Conservation (phyloP, 2,329 filamentous ascomycete species). For the Zelopaecilomyces penicillatus region DNA sequence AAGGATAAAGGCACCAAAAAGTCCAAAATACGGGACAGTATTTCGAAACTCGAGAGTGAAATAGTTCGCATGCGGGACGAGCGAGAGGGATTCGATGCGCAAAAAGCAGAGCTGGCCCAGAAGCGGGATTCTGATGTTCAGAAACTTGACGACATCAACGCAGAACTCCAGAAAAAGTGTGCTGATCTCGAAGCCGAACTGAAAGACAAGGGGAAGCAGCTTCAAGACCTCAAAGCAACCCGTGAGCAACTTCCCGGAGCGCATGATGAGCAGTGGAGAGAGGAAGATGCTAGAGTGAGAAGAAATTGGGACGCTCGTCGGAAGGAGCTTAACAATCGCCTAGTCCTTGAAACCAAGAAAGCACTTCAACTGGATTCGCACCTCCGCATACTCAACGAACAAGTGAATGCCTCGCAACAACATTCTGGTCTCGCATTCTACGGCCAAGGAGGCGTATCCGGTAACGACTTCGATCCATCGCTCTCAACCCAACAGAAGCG, state of each 20-base stretch:
- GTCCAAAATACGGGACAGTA: conserved; percentile 61
- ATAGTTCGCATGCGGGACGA: conserved; percentile 51
- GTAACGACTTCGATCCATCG: conserved; percentile 39
- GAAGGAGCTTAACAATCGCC: conserved; percentile 42
- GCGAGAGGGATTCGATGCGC: conserved; percentile 43
- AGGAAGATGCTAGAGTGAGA: conserved; percentile 42
- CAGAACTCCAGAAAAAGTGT: conserved; percentile 55
- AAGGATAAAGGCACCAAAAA: conserved; percentile 62
- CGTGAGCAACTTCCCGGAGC: conserved; percentile 54
- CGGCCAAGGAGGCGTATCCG: conserved; percentile 10
- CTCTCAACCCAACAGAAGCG: conserved; percentile 35
- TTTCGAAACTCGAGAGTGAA: conserved; percentile 58
- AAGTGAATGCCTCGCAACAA: conserved; percentile 30
- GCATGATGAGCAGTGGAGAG: conserved; percentile 50
- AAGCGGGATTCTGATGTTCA: conserved; percentile 44
- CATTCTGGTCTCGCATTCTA: conserved; percentile 37
- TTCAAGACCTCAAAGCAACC: conserved; percentile 67
- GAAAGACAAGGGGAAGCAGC: conserved; percentile 55
- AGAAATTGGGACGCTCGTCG: conserved; percentile 48
- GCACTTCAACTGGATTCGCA: conserved; percentile 38
- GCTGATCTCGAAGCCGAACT: conserved; percentile 63
- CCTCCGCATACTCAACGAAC: conserved; percentile 37
- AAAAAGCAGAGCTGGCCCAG: conserved; percentile 42
- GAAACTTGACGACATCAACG: conserved; percentile 46
- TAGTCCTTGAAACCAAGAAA: conserved; percentile 40